These are phyloP conservation scores for Ophiostoma tasmaniense DNA, from an alignment of 2,329 filamentous ascomycete genomes.

Conservation along the genomic window DNA sequence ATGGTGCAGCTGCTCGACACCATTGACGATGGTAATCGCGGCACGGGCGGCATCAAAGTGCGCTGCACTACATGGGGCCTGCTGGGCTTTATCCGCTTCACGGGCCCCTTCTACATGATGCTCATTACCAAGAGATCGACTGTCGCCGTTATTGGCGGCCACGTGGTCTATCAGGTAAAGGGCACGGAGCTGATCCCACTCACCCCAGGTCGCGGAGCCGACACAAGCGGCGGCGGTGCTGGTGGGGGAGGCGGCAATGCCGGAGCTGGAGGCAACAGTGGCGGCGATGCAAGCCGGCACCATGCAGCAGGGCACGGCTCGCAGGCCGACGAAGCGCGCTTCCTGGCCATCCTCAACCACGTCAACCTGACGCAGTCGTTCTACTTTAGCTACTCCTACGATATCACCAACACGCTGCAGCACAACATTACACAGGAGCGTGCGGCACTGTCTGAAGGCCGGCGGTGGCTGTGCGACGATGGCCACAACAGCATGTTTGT, in stretches of 20 bases:
- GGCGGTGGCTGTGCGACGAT: conserved; percentile 47
- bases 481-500: conserved; percentile 94
- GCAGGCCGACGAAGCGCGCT: conserved; percentile 72
- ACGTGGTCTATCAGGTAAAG: conserved; percentile 93
- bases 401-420: conserved; percentile 86
- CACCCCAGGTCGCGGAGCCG: conserved; percentile 52
- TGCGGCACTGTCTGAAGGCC: conserved; percentile 56
- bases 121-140: conserved; percentile 93
- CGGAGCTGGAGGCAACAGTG: neutral
- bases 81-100: conserved; percentile 91
- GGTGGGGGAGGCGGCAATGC: neutral
- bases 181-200: conserved; percentile 85
- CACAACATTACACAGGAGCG: conserved; percentile 83
- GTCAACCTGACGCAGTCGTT: conserved; percentile 85
- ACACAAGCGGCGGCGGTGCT: neutral
- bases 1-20: conserved; percentile 90
- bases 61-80: conserved; percentile 90
- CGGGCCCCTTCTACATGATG: conserved; percentile 93
- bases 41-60: conserved; percentile 79
- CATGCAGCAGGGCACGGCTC: neutral
- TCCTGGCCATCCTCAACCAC: conserved; percentile 80
- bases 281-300: neutral
- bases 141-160: conserved; percentile 90
- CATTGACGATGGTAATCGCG: conserved; percentile 90
- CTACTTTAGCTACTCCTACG: conserved; percentile 98